Percentiles rank a stretch among this genome's conserved stretches.
phyloP scores from a whole-genome alignment of 2,329 filamentous ascomycete genomes.

The Exophiala calicioides region DNA sequence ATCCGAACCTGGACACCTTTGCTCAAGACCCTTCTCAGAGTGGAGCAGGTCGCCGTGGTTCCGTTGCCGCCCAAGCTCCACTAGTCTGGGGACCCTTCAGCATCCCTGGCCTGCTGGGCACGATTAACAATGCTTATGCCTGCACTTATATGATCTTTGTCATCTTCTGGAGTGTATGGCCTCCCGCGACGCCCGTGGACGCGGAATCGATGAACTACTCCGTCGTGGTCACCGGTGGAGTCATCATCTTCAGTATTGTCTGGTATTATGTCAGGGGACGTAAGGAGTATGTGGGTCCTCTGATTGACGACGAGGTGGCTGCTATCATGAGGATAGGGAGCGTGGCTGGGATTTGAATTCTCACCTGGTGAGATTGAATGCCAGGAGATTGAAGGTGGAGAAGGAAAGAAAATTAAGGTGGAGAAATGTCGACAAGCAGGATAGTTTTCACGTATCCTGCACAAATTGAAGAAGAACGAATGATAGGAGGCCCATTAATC shows the following conservation, averaged over 20 bases:
- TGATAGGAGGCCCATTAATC: no score
- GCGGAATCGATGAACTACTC: conserved; percentile 52
- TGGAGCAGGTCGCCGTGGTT: conserved; percentile 5
- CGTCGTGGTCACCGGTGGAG: conserved; percentile 46
- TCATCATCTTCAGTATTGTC: conserved; percentile 48
- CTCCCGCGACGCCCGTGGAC: conserved; percentile 38
- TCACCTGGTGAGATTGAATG: no score
- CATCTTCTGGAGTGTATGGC: conserved; percentile 59
- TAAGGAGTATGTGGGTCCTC: conserved; percentile 50
- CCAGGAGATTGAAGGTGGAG: no score
- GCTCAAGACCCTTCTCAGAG: neutral
- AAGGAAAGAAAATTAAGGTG: no score
- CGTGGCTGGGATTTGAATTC: conserved; percentile 17
- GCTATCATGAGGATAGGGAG: conserved; percentile 21
- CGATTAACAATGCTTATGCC: conserved; percentile 57
- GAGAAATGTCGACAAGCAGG: no score
- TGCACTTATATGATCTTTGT: conserved; percentile 57
- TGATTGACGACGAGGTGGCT: conserved; percentile 36
- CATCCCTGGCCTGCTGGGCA: conserved; percentile 53
- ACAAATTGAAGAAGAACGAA: no score
- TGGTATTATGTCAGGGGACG: conserved; percentile 50
- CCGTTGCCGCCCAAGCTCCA: conserved; percentile 34
- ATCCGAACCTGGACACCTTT: neutral
- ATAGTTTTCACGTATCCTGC: no score
- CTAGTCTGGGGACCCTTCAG: conserved; percentile 60